Conservation (phyloP, 2,329 filamentous ascomycete genomes). For the Aspergillus felis region DNA sequence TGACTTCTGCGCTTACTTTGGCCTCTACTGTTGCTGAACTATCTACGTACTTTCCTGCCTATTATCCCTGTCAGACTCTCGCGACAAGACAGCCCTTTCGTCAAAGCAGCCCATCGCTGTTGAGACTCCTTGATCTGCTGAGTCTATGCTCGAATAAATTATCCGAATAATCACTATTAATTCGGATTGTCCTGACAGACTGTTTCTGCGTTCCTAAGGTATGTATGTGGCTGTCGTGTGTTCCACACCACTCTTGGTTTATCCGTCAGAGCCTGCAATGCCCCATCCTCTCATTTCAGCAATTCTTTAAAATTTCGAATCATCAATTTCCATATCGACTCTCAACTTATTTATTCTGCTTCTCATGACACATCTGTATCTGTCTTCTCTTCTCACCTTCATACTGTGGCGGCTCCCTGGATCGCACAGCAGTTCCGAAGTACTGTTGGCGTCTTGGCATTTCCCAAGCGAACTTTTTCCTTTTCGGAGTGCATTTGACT, state of each 20-base stretch:
- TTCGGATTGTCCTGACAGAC: constrained; percentile 1
- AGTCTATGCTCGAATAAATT: neutral
- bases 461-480: constrained; percentile 31
- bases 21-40: constrained; percentile 10
- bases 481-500: constrained; percentile 17
- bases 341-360: constrained; percentile 1
- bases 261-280: constrained; percentile 18
- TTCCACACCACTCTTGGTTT: constrained; percentile 12
- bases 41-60: constrained; percentile 1
- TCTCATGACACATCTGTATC: constrained; percentile 1
- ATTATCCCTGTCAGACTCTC: constrained; percentile 31
- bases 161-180: neutral
- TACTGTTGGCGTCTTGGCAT: constrained; percentile 30
- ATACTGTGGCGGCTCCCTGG: constrained; percentile 7
- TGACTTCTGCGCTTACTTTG: constrained; percentile 16
- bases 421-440: constrained; percentile 11
- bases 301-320: constrained; percentile 1
- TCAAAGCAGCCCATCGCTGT: constrained; percentile 7
- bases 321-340: neutral
- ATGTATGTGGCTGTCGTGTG: constrained; percentile 20
- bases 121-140: neutral
- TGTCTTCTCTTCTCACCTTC: constrained; percentile 4
- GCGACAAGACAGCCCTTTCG: constrained; percentile 15
- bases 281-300: constrained; percentile 18
- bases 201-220: constrained; percentile 17